These are phyloP conservation scores for Coniferiporia sulphurascens DNA, from an alignment of 1,284 basidiomycete species.

Conservation along the genomic window DNA sequence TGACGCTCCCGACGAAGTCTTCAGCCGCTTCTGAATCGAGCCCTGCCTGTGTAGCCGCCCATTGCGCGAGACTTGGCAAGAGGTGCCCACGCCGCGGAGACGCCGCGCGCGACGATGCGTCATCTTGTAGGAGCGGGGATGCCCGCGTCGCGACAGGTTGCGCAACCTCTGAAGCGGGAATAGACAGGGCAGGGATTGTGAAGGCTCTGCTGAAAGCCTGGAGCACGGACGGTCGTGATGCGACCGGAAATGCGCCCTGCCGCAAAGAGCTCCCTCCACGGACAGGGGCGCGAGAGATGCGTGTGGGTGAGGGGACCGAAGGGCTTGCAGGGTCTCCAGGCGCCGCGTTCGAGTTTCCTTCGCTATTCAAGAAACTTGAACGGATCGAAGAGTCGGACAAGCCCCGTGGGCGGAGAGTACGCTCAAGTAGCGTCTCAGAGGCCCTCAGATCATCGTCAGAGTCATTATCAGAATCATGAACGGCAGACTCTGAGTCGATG, in stretches of 20 bases:
- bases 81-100: slow-evolving; percentile 7
- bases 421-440: slow-evolving; percentile 49
- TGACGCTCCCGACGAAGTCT: slow-evolving; percentile 17
- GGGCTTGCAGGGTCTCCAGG: slow-evolving; percentile 1
- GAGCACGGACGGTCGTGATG: slow-evolving; percentile 9
- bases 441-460: slow-evolving; percentile 33
- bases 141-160: neutral
- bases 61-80: slow-evolving; percentile 15
- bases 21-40: slow-evolving; percentile 12
- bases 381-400: slow-evolving; percentile 89
- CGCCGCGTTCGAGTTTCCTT: slow-evolving; percentile 28
- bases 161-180: neutral
- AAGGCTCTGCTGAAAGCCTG: slow-evolving; percentile 15
- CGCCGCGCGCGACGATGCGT: neutral
- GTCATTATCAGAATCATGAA: slow-evolving; percentile 27
- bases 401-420: slow-evolving; percentile 71
- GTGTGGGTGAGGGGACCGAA: slow-evolving; percentile 7
- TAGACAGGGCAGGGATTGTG: slow-evolving; percentile 10
- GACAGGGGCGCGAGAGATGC: slow-evolving; percentile 1
- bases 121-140: neutral
- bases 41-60: slow-evolving; percentile 16
- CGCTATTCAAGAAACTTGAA: slow-evolving; percentile 68
- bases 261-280: neutral
- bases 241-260: slow-evolving; percentile 8
- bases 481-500: slow-evolving; percentile 50